Base-by-base conservation (phyloP, 1,284 basidiomycete genomes). In the Ganoderma leucocontextum region DNA sequence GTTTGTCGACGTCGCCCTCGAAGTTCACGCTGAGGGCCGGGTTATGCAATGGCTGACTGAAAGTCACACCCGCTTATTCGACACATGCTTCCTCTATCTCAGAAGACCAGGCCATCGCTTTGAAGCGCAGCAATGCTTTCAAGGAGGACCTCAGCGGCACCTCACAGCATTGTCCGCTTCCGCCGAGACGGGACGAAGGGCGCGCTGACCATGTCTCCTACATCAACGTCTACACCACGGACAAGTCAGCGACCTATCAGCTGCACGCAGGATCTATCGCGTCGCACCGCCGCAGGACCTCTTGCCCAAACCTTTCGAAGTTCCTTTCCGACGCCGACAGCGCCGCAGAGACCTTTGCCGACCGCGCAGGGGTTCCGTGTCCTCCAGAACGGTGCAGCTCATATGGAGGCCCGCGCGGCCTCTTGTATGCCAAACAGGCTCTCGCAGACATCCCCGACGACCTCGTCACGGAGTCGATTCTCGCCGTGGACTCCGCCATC, bases 211-310 rank as follows among this genome's bases (percentile, higher is more conserved):
- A 42, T 9, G 39, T 60, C 4, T 7, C 22, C n/a, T 60, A 60
- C 22, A 9, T 42, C 59, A 60, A 60, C 22, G 22, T 60, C 39
- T 60, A 60, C 59, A 60, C 59, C 22, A 60, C 59, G 0, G 59
- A 60, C n/a, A 60, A 60, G 15, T 4, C 36, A 3, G 38, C 17
- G 4, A 60, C 59, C 39, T 60, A 60, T 22, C 59, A 60, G 59
- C 59, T 8, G 7, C 19, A 25, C 19, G 6, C 9, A 22, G 59
- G 22, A 2, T 29, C 12, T 41, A 39, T 25, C 36, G 38, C 29
- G 29, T 29, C 29, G 29, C 29, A 29, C 29, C 29, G 2, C 59
- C 22, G 17, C 59, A 25, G 15, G 22, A 44, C 59, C 58, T 60
- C 38, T 41, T 41, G 13, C 38, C 36, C 25, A 4, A 15, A 29